Conservation (phyloP, 2,329 filamentous ascomycete genomes). For the Trichoderma aggressivum region DNA sequence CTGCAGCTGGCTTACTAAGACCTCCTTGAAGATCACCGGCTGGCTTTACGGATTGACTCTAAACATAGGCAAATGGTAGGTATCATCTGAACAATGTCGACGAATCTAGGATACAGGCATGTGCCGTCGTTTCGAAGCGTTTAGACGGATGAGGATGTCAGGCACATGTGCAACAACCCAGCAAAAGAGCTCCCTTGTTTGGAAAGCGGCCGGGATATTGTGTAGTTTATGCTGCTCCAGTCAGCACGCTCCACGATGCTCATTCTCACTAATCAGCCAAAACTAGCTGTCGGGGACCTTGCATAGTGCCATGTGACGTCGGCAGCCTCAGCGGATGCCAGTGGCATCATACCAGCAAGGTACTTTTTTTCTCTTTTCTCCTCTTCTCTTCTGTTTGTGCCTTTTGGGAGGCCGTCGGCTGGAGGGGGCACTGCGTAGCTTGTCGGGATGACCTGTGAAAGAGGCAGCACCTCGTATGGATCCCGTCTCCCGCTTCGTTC, state of each 20-base stretch:
- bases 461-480: not conserved
- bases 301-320: constrained; percentile 14
- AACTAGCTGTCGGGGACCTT: constrained; percentile 3
- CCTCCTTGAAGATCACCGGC: not conserved
- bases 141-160: not conserved
- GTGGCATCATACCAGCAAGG: not conserved
- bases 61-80: too few relatives aligned
- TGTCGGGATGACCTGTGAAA: not conserved
- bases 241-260: not conserved
- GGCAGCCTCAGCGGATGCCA: constrained; percentile 4
- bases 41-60: not conserved
- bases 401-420: not conserved
- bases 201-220: not conserved
- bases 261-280: not conserved
- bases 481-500: not conserved
- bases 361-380: not conserved
- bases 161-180: not conserved
- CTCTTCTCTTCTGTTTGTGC: not conserved
- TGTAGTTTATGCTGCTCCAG: not conserved
- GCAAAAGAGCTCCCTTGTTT: not conserved
- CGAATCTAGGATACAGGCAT: not conserved
- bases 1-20: not conserved
- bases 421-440: not conserved
- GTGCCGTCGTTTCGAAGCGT: not conserved
- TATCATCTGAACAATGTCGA: not conserved